Evolutionary conservation across 2,329 filamentous ascomycete species (phyloP), one percentile per base, ranked within the genome.

Genomic region (Trichoderma sp.): DNA sequence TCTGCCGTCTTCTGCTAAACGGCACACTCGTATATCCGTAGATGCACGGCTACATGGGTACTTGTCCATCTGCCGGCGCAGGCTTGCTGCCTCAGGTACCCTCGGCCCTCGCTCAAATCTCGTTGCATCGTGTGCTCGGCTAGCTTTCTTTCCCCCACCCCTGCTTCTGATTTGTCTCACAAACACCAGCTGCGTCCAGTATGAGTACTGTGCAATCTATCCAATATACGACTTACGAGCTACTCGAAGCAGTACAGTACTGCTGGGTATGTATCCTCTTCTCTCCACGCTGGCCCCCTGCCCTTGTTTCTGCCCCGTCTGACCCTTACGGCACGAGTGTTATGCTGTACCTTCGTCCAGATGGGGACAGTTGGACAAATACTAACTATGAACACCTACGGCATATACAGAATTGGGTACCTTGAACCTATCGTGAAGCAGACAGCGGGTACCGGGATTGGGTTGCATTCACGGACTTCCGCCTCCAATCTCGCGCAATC

Each of bases 111-210:
- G n/a, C 31, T n/a, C 62, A 63, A n/a, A 21, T 64, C 33, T 64
- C 33, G n/a, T 33, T 3, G 31, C 31, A 59, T 71, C 53, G 67
- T 18, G 53, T 24, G 53, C 67, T 62, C 53, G 53, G 67, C 67
- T 71, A 45, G 66, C 66, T 69, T 53, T 69, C 50, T 41, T 56
- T 24, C 24, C 31, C 66, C 66, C 66, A 69, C 50, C 66, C 62
- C 62, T 65, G 62, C 66, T 33, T 35, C 9, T 69, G 18, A 21
- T 6, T 65, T 41, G 66, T 31, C 45, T 59, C 66, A 38, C 66
- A 69, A 38, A 27, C 35, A 24, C 53, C 62, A 41, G 31, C 33
- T 60, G 27, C 21, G 11, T 16, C 14, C 12, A 29, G 56, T 27
- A 53, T 9, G 45, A 27, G 21, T 29, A 35, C 50, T 24, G 66